Evolutionary conservation across 2,329 filamentous ascomycete genomes (phyloP), one percentile per base, ranked within the genome.

Genomic region (Teratosphaeria destructans): DNA sequence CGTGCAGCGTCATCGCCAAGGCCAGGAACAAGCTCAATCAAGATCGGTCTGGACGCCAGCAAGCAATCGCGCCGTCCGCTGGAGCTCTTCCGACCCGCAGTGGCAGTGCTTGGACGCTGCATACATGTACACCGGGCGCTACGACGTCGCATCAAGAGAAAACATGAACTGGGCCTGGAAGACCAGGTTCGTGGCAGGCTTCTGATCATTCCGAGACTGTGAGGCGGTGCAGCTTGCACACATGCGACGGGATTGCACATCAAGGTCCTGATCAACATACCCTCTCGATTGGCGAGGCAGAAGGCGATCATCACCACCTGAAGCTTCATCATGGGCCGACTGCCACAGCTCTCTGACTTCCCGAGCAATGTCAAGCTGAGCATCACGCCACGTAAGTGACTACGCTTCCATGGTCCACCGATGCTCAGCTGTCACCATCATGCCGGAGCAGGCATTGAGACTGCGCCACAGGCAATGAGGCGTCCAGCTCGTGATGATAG

Each of bases 311-410:
- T 35, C 27, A 7, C 52, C 11, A 53, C 49, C 23, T 23, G 11
- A 35, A 54, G 12, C 52, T 35, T 16, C 12, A 54, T 54, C 16
- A 70, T 70, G 55, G 72, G 75, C 57, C 75, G 76, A 58, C 70
- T 79, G 54, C 78, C 78, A 39, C 73, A 68, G 3, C 65, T 65
- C 43, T 65, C 64, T 16, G 77, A 80, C 67, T 79, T 80, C 57
- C 70, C 76, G 10, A 64, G 69, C 29, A 68, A 70, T 7, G 68
- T 75, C 32, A 73, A 68, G 52, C 66, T 79, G 52, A 73, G 69
- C 61, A 75, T 80, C 53, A 74, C 74, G 34, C 73, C 77, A 59
- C 73, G 78, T 80, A 75, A 71, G 78, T 71, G 23, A 54, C 54
- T 29, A 60, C 37, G 37, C 5, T 43, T 14, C 37, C 12, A 4